Conservation (phyloP, 371 early-diverging fungal genomes). For the Apophysomyces elegans region DNA sequence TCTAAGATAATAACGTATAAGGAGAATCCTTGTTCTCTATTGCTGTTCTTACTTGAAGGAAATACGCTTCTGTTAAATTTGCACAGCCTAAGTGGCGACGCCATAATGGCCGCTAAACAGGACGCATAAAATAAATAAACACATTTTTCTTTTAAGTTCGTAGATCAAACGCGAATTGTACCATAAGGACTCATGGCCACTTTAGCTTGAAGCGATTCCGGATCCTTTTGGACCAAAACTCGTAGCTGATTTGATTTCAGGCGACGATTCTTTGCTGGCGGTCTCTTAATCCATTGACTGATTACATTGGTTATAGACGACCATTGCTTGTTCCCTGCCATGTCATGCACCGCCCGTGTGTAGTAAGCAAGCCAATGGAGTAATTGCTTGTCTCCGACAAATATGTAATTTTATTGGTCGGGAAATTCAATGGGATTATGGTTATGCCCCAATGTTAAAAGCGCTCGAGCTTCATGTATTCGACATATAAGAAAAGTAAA, state of each 20-base stretch:
- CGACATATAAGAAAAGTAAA: too few relatives aligned
- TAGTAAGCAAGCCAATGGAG: neutral
- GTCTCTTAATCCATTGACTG: neutral
- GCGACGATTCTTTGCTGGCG: neutral
- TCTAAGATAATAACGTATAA: neutral
- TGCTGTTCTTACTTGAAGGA: neutral
- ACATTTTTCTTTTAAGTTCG: neutral
- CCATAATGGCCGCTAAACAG: conserved; percentile 12
- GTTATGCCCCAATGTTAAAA: too few relatives aligned
- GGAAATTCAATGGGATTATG: too few relatives aligned
- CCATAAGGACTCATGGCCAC: conserved; percentile 7
- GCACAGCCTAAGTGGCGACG: conserved; percentile 11
- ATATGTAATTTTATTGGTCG: too few relatives aligned
- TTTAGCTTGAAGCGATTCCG: conserved; percentile 5
- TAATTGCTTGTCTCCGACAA: neutral
- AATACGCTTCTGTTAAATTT: neutral
- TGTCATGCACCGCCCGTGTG: neutral
- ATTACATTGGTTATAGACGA: neutral
- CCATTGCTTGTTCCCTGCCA: neutral
- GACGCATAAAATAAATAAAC: neutral
- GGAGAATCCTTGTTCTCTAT: too few relatives aligned
- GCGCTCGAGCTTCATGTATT: too few relatives aligned
- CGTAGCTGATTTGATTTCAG: neutral
- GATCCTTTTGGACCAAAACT: neutral
- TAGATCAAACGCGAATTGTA: neutral